Evolutionary conservation across 768 basidiomycete species (phyloP), one percentile per base, ranked within the genome.

Genomic region (Boletus rex-veris): DNA sequence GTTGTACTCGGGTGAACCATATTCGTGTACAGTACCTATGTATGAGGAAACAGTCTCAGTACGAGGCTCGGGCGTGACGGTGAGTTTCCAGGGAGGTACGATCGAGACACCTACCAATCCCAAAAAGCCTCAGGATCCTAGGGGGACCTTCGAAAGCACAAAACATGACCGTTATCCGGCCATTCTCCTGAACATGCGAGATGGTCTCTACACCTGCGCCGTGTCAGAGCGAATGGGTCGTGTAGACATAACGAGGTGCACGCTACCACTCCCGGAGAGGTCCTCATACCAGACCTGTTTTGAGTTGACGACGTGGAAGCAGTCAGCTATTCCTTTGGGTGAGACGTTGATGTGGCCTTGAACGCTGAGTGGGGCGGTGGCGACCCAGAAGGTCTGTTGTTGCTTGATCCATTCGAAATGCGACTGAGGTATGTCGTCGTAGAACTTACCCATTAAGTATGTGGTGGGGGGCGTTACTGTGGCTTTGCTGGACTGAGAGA

Each of bases 371-470:
- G 86, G 87, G 1, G 85, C 83, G 3, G 83, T 80, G 0, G 84
- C 85, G 5, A 88, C 85, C 80, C 83, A 88, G 66, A 88, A 89
- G 53, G 86, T 71, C 40, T 84, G 74, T 67, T 89, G 87, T 55
- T 80, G 74, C 41, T 71, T 58, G 18, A 88, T 78, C 85, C 85
- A 88, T 52, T 74, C 69, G 38, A 79, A 62, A 33, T 82, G 68
- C 51, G 75, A 71, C 5, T 75, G 71, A 0, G 85, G 81, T n/a
- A 88, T 82, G 31, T 79, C 74, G 54, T 84, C 76, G 61, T 78
- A 80, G 62, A 77, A 83, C 54, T 81, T 72, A 26, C 74, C 84
- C 52, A 46, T 53, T 35, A n/a, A n/a, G n/a, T n/a, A 35, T 35
- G 33, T 11, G 5, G 12, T 11, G 14, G 33, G 14, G 11, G 33